Conservation (phyloP, 2,329 filamentous ascomycete genomes). For the Verticillium klebahnii region DNA sequence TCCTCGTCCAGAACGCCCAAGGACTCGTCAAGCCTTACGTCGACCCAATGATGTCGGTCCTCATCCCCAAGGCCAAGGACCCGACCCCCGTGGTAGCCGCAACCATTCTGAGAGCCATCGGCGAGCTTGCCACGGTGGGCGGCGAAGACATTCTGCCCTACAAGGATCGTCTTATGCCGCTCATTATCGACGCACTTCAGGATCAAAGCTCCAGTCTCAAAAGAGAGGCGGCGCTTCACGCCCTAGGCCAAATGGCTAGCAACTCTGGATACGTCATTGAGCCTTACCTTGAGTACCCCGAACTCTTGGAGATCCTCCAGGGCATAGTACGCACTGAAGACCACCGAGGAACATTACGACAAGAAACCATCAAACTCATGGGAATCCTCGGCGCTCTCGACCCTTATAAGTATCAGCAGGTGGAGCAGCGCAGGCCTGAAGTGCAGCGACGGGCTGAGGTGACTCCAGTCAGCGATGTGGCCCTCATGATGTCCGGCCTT, state of each 20-base stretch:
- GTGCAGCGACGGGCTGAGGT: conserved; percentile 62
- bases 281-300: conserved; percentile 91
- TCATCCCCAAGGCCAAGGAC: conserved; percentile 90
- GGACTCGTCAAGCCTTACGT: conserved; percentile 94
- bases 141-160: conserved; percentile 92
- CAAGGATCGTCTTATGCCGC: conserved; percentile 87
- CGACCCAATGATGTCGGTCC: conserved; percentile 88
- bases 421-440: conserved; percentile 84
- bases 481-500: conserved; percentile 94
- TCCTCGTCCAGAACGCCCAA: conserved; percentile 89
- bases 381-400: conserved; percentile 93
- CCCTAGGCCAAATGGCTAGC: conserved; percentile 86
- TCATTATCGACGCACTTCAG: conserved; percentile 90
- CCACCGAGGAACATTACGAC: conserved; percentile 76
- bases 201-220: conserved; percentile 89
- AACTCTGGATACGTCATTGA: conserved; percentile 98
- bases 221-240: conserved; percentile 84
- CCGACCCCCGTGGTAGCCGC: conserved; percentile 82
- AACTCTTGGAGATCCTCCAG: conserved; percentile 87
- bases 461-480: conserved; percentile 80
- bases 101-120: conserved; percentile 91
- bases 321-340: conserved; percentile 89
- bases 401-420: conserved; percentile 93
- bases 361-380: conserved; percentile 94
- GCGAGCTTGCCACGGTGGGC: conserved; percentile 88